Evolutionary conservation across 305 asterid species (phyloP).

Genomic region (Fraxinus angustifolia): DNA sequence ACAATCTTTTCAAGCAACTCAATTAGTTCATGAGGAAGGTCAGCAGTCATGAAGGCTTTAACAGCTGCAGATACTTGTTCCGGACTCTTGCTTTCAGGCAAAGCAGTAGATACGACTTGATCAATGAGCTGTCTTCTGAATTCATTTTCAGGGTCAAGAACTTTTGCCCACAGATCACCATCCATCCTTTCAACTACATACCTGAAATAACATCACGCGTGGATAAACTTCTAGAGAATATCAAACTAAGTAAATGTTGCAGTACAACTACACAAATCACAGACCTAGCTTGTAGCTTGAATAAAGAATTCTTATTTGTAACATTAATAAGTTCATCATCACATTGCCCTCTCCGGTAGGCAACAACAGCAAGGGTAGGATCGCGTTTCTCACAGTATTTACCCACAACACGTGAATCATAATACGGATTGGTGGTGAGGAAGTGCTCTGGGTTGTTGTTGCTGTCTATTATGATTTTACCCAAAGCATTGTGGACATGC

Average conservation of each 20-base stretch:
- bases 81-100: conserved; percentile 99
- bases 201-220: conserved; percentile 34
- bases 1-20: conserved; percentile 98
- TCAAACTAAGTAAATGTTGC: not conserved
- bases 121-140: conserved; percentile 95
- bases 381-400: conserved; percentile 98
- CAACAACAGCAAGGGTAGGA: conserved; percentile 99
- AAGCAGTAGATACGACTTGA: conserved; percentile 98
- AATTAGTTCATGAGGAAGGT: conserved; percentile 95
- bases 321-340: conserved; percentile 95
- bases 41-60: conserved; percentile 98
- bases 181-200: conserved; percentile 78
- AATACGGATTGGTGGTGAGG: conserved; percentile 98
- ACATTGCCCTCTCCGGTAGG: conserved; percentile 94
- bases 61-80: conserved; percentile 99
- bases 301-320: conserved; percentile 87
- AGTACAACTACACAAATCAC: conserved; percentile 18
- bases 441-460: conserved; percentile 98
- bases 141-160: conserved; percentile 63
- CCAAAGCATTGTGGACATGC: conserved; percentile 97
- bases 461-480: conserved; percentile 94
- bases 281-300: conserved; percentile 96
- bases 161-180: conserved; percentile 53
- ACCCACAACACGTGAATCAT: conserved; percentile 96
- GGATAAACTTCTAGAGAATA: not conserved